Evolutionary conservation across 208 protist species (phyloP).

Genomic region (Wallacemonas sp.): DNA sequence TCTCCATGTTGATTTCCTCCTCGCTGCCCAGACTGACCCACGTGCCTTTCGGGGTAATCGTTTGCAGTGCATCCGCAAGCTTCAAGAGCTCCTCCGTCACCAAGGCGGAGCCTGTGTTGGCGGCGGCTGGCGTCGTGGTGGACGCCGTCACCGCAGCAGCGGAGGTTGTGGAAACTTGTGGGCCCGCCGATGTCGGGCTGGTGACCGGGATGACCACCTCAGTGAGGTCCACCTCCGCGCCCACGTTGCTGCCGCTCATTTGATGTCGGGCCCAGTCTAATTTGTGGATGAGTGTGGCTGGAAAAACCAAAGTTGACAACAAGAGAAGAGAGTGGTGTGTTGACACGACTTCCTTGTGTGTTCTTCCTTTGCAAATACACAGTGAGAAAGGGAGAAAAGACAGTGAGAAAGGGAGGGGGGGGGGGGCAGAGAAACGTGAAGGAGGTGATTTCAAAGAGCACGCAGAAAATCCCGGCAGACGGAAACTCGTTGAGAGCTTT

Average conservation of each 20-base stretch:
- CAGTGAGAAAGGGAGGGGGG: slow-evolving; percentile 4
- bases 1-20: slow-evolving; percentile 71
- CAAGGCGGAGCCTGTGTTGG: slow-evolving; percentile 17
- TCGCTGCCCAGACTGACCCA: slow-evolving; percentile 86
- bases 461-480: no score
- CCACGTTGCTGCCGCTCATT: slow-evolving; percentile 1
- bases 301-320: no score
- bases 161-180: background rate
- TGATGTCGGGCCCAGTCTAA: no score
- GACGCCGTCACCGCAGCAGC: no score
- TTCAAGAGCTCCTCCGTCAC: slow-evolving; percentile 66
- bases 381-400: slow-evolving; percentile 3
- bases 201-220: background rate
- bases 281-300: no score
- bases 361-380: no score
- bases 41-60: slow-evolving; percentile 62
- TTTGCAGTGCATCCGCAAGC: slow-evolving; percentile 55
- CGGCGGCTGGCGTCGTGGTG: no score
- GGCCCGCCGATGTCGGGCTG: background rate
- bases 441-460: no score
- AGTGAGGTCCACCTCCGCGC: slow-evolving; percentile 3
- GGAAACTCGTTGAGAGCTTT: no score
- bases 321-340: no score
- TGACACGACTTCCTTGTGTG: no score
- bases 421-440: no score